These are phyloP conservation scores for Neospora caninum DNA, from an alignment of 169 alveolate species.

Conservation along the genomic window DNA sequence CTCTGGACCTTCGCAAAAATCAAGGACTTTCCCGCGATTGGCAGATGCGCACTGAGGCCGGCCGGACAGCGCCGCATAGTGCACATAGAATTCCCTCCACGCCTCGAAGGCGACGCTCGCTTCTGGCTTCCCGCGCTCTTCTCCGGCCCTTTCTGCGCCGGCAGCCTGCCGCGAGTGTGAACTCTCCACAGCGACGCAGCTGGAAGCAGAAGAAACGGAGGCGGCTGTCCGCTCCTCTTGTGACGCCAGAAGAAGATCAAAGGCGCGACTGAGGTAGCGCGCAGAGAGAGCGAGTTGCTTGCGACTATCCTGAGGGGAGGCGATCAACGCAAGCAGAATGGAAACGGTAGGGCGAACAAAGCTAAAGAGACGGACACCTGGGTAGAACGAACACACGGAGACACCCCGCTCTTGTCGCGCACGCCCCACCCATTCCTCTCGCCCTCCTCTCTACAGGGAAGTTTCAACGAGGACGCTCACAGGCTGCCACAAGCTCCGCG, in stretches of 20 bases:
- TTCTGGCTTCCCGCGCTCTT: neutral
- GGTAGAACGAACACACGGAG: too few relatives aligned
- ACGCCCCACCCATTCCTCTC: too few relatives aligned
- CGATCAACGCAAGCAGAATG: too few relatives aligned
- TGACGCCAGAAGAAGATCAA: neutral
- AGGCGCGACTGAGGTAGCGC: conserved; percentile 31
- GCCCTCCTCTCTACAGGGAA: too few relatives aligned
- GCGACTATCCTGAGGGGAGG: neutral
- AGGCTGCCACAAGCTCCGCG: too few relatives aligned
- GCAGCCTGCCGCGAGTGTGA: neutral
- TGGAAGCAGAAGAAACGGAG: neutral
- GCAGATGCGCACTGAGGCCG: neutral
- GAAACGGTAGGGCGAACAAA: too few relatives aligned
- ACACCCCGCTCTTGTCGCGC: too few relatives aligned
- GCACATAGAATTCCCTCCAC: neutral
- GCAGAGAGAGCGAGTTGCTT: neutral
- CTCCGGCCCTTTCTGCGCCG: neutral
- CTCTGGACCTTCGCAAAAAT: too few relatives aligned
- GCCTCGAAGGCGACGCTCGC: neutral
- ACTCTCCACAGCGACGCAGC: neutral
- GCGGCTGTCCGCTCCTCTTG: neutral
- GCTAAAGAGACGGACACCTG: too few relatives aligned
- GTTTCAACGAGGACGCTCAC: too few relatives aligned
- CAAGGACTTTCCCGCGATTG: neutral
- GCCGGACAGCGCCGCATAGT: neutral